These are phyloP conservation scores for Eimeria acervulina DNA, from an alignment of 169 alveolate species.

Conservation along the genomic window DNA sequence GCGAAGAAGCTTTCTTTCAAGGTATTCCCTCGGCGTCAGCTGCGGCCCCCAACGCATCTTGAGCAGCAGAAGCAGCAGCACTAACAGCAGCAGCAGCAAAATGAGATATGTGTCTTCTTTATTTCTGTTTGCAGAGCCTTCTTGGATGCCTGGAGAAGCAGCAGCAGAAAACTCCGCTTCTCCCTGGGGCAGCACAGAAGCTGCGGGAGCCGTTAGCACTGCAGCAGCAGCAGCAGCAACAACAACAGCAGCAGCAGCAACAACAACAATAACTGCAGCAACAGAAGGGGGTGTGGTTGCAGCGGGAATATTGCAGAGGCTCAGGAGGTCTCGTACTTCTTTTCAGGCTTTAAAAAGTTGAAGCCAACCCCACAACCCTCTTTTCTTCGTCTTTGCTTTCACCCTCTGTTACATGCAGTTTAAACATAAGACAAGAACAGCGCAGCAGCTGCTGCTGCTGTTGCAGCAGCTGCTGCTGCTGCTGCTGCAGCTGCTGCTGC, in stretches of 20 bases:
- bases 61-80: conserved; percentile 64
- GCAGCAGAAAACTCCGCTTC: not conserved
- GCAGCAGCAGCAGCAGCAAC: conserved; percentile 53
- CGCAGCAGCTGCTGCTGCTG: not conserved
- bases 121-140: not conserved
- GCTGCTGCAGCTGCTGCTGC: not conserved
- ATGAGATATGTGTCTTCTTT: not conserved
- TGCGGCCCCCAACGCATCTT: too few relatives aligned
- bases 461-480: not conserved
- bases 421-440: not conserved
- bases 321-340: not conserved
- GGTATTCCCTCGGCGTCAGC: not conserved
- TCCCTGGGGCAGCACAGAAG: not conserved
- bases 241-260: conserved; percentile 36
- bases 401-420: not conserved
- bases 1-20: not conserved
- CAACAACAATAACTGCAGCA: conserved; percentile 10
- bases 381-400: not conserved
- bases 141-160: not conserved
- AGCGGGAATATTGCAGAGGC: conserved; percentile 20
- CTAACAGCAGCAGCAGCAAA: conserved; percentile 28
- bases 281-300: conserved; percentile 16
- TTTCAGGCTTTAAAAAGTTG: not conserved
- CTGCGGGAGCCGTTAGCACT: not conserved
- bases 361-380: not conserved